phyloP scores from a whole-genome alignment of 1,284 basidiomycete genomes.

The Microbotryum silenes-acaulis region DNA sequence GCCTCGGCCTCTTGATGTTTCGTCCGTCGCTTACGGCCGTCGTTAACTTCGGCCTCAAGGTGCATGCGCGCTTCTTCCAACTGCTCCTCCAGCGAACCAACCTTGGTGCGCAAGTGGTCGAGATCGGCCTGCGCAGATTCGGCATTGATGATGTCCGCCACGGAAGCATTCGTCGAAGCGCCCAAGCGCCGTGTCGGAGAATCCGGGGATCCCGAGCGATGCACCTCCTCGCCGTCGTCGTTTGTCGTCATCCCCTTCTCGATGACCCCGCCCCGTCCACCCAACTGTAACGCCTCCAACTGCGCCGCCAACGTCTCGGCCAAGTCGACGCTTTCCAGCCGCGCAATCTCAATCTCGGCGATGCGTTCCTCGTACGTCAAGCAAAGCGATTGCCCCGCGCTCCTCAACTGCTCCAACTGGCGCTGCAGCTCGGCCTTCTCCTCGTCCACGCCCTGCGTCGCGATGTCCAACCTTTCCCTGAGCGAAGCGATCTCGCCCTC shows the following conservation, averaged over 20 bases:
- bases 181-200: constrained; percentile 6
- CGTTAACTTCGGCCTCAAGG: constrained; percentile 63
- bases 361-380: constrained; percentile 84
- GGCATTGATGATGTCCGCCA: constrained; percentile 80
- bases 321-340: constrained; percentile 66
- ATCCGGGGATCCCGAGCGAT: not conserved
- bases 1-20: constrained; percentile 65
- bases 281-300: constrained; percentile 35
- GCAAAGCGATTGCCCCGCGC: constrained; percentile 59
- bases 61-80: constrained; percentile 67
- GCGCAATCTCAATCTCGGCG: constrained; percentile 57
- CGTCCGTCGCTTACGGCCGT: constrained; percentile 50
- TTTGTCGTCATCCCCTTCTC: too few relatives aligned
- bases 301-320: constrained; percentile 59
- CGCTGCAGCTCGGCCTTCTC: constrained; percentile 38
- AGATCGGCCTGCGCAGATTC: constrained; percentile 74
- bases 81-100: constrained; percentile 69
- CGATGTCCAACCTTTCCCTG: constrained; percentile 26
- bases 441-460: constrained; percentile 38
- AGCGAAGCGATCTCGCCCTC: constrained; percentile 34
- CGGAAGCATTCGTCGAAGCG: constrained; percentile 14
- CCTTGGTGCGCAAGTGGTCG: constrained; percentile 70
- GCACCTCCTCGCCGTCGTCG: too few relatives aligned
- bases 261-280: too few relatives aligned
- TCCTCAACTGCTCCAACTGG: constrained; percentile 69